Base-by-base conservation (phyloP, 1,139 yeast genomes). In the Yamadazyma dendronema region DNA sequence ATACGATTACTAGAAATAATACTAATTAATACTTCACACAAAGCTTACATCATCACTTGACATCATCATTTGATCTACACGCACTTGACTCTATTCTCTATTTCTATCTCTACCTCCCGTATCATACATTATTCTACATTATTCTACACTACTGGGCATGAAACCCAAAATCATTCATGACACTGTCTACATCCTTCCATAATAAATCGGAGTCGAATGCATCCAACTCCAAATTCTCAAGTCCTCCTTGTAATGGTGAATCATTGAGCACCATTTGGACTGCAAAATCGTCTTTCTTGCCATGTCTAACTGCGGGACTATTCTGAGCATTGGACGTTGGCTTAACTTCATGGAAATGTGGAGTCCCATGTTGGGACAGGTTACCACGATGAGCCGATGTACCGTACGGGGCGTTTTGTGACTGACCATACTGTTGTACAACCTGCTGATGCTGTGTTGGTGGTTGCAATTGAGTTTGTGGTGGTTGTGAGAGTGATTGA, bases 131-230 rank as follows among this genome's bases (percentile, higher is more conserved):
- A 13, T 14, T 27, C 7, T 27, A 24, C 29, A 27, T 27, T n/a
- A 27, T 27, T 8, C 12, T 27, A 27, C 29, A 27, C 23, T 37
- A 48, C 21, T 49, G 49, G 28, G 53, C 70, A 68, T 84, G 87
- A 65, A 90, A 89, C 9, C 97, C 97, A 63, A 89, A 89, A 54
- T 89, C 96, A 50, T 86, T 86, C 96, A 90, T 88, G 42, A 90
- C 86, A 37, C 86, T 72, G 47, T 88, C 96, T 17, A 90, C 95
- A 54, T 90, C 96, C 54, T 84, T 84, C 90, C 95, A 88, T 11
- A 88, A 74, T 50, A 82, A 61, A 41, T 84, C 96, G 26, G 82
- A 79, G 36, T 67, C 74, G 37, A 67, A 54, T 13, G 53, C 49
- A 35, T 57, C 65, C 38, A 62, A 45, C 35, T 66, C 72, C 31